Evolutionary conservation across 169 alveolate species (phyloP).

Genomic region (Cardiosporidium cionae): DNA sequence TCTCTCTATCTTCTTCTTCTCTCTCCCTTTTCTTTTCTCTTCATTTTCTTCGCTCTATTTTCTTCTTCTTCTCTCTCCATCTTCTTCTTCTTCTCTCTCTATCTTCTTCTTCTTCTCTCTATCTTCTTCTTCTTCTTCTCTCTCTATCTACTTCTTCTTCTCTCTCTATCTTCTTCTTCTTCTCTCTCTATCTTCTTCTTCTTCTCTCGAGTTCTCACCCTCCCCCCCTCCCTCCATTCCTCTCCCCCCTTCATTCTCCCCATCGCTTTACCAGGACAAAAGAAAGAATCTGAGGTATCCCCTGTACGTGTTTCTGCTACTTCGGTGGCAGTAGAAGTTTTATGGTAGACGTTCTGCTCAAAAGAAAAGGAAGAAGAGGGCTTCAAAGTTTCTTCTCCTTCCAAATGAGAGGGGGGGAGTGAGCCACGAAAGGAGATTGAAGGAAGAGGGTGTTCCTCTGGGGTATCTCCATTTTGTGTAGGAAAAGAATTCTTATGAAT

Average conservation of each 20-base stretch:
- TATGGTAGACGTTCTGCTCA: not conserved
- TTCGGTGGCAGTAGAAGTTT: constrained; percentile 15
- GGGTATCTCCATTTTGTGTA: too few species aligned
- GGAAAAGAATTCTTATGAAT: too few species aligned
- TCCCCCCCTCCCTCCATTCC: not conserved
- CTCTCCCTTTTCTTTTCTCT: too few species aligned
- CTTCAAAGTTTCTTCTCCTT: too few species aligned
- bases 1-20: too few species aligned
- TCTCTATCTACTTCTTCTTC: not conserved
- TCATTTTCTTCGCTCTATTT: too few species aligned
- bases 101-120: not conserved
- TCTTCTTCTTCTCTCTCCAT: too few species aligned
- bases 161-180: not conserved
- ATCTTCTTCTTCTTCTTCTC: not conserved
- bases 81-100: too few species aligned
- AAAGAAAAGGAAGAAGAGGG: too few species aligned
- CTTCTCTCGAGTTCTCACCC: not conserved
- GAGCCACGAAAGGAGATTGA: too few species aligned
- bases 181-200: not conserved
- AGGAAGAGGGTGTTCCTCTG: too few species aligned
- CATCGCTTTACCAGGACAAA: not conserved
- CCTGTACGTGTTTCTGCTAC: not conserved
- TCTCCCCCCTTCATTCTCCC: not conserved
- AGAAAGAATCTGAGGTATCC: not conserved
- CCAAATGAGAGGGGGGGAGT: too few species aligned